Evolutionary conservation across 2,329 filamentous ascomycete genomes (phyloP).

Genomic region (Claviceps arundinis): DNA sequence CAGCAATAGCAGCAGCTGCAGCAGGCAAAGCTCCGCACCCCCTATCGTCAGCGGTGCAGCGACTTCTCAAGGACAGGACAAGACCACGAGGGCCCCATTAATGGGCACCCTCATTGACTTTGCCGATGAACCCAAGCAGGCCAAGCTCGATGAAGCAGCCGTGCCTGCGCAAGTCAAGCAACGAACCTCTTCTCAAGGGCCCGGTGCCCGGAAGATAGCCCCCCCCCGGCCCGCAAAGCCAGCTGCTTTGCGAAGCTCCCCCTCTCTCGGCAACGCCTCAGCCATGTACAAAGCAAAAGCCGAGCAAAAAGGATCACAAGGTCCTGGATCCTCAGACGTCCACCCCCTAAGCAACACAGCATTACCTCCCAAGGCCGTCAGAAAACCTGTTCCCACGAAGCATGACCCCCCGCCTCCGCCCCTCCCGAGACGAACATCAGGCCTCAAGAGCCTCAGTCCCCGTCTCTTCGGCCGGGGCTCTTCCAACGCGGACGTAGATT

Average conservation of each 20-base stretch:
- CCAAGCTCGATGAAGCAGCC: constrained; percentile 20
- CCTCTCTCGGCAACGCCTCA: constrained; percentile 13
- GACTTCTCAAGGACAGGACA: constrained; percentile 5
- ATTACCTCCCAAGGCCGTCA: constrained; percentile 23
- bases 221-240: constrained; percentile 49
- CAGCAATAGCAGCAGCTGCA: not conserved
- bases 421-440: constrained; percentile 32
- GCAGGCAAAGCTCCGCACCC: constrained; percentile 16
- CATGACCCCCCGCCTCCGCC: constrained; percentile 28
- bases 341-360: constrained; percentile 16
- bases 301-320: constrained; percentile 22
- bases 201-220: constrained; percentile 22
- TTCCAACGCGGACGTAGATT: constrained; percentile 28
- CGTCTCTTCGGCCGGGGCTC: constrained; percentile 17
- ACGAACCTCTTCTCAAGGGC: constrained; percentile 12
- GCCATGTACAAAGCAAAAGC: not conserved
- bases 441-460: constrained; percentile 21
- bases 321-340: constrained; percentile 9
- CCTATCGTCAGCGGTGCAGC: not conserved
- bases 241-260: constrained; percentile 33
- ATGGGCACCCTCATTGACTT: constrained; percentile 51
- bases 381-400: constrained; percentile 9
- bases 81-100: constrained; percentile 21
- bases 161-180: constrained; percentile 18
- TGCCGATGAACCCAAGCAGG: constrained; percentile 35